Percentiles rank a stretch among this genome's conserved stretches.
Evolutionary conservation across 768 basidiomycete genomes (phyloP).

Genomic region (Mycena albidolilacea): DNA sequence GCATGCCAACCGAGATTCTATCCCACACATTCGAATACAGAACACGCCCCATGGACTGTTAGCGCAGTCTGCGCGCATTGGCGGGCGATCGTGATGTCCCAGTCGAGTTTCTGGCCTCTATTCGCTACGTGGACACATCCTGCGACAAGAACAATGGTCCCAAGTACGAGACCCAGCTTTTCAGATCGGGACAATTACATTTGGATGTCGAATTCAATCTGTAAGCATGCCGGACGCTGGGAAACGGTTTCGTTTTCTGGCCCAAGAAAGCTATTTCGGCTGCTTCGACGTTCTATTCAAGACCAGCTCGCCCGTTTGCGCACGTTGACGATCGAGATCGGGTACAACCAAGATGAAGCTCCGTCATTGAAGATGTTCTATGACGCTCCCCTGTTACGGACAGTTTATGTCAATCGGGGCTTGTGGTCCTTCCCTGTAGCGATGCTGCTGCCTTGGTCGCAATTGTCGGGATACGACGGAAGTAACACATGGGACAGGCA

Average conservation of each 20-base stretch:
- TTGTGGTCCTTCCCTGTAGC: neutral
- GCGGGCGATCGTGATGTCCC: constrained; percentile 2
- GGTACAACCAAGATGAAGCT: neutral
- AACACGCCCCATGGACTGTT: constrained; percentile 12
- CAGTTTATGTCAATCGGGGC: neutral
- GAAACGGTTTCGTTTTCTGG: neutral
- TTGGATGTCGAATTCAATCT: neutral
- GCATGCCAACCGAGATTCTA: constrained; percentile 20
- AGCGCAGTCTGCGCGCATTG: constrained; percentile 22
- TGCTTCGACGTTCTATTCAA: neutral
- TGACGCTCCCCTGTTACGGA: constrained; percentile 3
- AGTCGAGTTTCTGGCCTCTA: constrained; percentile 1
- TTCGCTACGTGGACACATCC: neutral
- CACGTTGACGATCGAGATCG: neutral
- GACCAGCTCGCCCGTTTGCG: neutral
- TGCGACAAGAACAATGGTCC: neutral
- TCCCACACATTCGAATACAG: constrained; percentile 21
- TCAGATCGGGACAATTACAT: neutral
- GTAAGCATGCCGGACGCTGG: constrained; percentile 11
- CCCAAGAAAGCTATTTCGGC: neutral
- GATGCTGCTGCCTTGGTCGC: constrained; percentile 13
- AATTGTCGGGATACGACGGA: neutral
- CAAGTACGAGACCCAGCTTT: neutral
- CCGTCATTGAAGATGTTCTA: neutral
- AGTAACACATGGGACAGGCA: neutral